Conservation (phyloP, 108 stramenopile genomes). For the Nitzschia putrida region DNA sequence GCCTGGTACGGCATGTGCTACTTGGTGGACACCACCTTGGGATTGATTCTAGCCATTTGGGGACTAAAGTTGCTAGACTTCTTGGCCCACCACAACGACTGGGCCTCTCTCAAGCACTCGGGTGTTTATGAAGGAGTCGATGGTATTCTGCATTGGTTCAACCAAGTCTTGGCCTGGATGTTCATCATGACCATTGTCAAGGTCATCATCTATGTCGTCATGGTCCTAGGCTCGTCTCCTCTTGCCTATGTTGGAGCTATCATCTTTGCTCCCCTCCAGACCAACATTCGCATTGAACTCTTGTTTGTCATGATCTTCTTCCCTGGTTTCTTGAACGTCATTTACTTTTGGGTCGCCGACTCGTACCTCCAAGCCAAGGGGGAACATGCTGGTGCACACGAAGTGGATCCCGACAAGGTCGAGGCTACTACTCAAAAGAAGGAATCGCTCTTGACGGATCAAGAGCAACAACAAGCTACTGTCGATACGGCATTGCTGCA, state of each 20-base stretch:
- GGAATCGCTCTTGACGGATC: conserved; percentile 31
- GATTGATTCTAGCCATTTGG: conserved; percentile 73
- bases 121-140: conserved; percentile 80
- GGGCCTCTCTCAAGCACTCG: conserved; percentile 78
- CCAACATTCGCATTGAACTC: conserved; percentile 82
- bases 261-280: conserved; percentile 79
- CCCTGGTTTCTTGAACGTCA: conserved; percentile 85
- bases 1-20: conserved; percentile 92
- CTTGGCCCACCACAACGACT: conserved; percentile 65
- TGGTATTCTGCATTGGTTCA: conserved; percentile 71
- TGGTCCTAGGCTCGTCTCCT: conserved; percentile 59
- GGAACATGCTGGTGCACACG: conserved; percentile 58
- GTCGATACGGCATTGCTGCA: neutral
- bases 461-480: conserved; percentile 1
- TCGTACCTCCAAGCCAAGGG: conserved; percentile 76
- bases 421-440: conserved; percentile 34
- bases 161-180: conserved; percentile 81
- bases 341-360: conserved; percentile 93
- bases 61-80: conserved; percentile 65
- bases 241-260: conserved; percentile 68
- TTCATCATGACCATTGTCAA: conserved; percentile 76
- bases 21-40: conserved; percentile 85
- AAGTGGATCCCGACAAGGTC: conserved; percentile 37
- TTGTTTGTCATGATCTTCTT: conserved; percentile 94
- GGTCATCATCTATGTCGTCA: conserved; percentile 73